Evolutionary conservation across 2,329 filamentous ascomycete genomes (phyloP).

Genomic region (Fusarium tanahbumbuense): DNA sequence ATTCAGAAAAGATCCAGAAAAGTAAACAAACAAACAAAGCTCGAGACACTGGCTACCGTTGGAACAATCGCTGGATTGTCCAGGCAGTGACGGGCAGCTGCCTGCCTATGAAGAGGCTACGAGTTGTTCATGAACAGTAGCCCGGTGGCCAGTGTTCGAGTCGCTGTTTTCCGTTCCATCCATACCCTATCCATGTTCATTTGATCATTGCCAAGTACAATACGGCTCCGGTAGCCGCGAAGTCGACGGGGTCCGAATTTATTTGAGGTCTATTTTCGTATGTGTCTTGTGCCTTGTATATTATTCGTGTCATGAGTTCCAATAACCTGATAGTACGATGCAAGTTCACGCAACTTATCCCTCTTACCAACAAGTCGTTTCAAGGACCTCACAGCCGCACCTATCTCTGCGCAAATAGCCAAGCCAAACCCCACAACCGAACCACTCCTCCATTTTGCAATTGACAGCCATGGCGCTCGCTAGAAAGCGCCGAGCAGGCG

Average conservation of each 20-base stretch:
- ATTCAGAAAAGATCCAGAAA: neutral
- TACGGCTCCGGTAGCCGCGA: neutral
- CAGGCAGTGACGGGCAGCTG: conserved; percentile 8
- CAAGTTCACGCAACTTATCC: neutral
- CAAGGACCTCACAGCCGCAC: conserved; percentile 29
- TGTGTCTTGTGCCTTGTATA: neutral
- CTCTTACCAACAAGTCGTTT: neutral
- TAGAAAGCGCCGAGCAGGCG: conserved; percentile 26
- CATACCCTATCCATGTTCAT: neutral
- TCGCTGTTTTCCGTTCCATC: neutral
- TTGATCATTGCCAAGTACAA: neutral
- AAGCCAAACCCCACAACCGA: conserved; percentile 24
- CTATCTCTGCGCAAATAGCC: conserved; percentile 15
- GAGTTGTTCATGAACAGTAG: neutral
- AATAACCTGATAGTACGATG: neutral
- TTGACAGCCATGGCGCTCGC: conserved; percentile 17
- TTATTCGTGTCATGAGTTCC: conserved; percentile 16
- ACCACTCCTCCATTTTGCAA: conserved; percentile 1
- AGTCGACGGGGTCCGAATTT: neutral
- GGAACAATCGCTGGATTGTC: neutral
- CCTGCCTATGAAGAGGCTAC: neutral
- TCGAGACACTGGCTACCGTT: neutral
- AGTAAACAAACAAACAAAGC: neutral
- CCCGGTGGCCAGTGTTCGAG: neutral
- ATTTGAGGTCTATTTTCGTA: neutral